Conservation (phyloP, 768 basidiomycete species). For the Pisolithus tinctorius region DNA sequence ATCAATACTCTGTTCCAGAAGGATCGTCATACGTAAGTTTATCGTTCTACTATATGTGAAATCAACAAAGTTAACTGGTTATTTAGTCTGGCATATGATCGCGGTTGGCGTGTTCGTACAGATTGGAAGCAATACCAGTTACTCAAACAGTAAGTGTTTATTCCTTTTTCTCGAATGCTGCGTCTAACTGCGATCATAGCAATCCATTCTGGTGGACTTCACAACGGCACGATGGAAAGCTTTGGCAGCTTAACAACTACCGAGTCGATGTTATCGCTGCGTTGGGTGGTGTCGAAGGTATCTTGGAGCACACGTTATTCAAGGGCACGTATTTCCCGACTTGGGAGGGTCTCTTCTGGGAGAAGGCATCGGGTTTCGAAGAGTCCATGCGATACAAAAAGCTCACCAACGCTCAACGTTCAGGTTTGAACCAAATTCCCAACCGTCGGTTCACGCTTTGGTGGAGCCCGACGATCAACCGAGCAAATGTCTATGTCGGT, state of each 20-base stretch:
- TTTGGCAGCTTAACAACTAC: conserved; percentile 98
- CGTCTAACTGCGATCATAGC: conserved; percentile 32
- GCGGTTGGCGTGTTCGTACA: conserved; percentile 96
- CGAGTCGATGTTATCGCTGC: conserved; percentile 99
- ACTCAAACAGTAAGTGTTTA: conserved; percentile 66
- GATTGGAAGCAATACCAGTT: conserved; percentile 98
- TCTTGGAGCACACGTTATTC: conserved; percentile 94
- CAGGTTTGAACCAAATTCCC: conserved; percentile 95
- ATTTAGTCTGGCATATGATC: conserved; percentile 85
- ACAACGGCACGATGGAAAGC: conserved; percentile 91
- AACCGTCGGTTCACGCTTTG: conserved; percentile 99
- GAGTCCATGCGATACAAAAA: conserved; percentile 96
- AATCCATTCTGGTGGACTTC: conserved; percentile 99
- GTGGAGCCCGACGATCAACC: conserved; percentile 99
- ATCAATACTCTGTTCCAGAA: conserved; percentile 99
- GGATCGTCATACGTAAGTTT: conserved; percentile 80
- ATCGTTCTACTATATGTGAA: background rate
- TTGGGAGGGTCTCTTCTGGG: conserved; percentile 99
- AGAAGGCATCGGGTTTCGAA: conserved; percentile 96
- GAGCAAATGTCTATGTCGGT: conserved; percentile 98
- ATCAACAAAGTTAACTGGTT: background rate
- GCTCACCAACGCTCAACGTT: conserved; percentile 96
- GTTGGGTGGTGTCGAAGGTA: conserved; percentile 92
- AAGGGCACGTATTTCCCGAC: conserved; percentile 98
- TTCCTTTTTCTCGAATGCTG: background rate